Conservation (phyloP, 148 eudicot genomes). For the Fallopia convolvulus region DNA sequence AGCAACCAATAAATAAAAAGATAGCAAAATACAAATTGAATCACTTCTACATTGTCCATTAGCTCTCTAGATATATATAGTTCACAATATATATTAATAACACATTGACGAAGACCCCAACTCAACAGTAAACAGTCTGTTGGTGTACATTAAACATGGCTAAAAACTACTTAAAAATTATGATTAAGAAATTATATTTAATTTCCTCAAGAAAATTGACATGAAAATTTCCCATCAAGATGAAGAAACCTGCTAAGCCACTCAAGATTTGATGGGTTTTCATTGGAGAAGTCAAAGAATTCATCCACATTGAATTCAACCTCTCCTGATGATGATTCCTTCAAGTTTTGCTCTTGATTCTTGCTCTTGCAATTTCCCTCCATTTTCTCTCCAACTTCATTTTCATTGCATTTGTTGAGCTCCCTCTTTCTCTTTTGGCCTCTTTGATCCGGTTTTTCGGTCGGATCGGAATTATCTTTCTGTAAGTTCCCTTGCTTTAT, state of each 20-base stretch:
- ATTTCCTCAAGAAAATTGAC: neutral
- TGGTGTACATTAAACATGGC: no score
- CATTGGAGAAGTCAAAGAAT: constrained; percentile 52
- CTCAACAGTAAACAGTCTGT: no score
- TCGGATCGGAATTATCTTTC: neutral
- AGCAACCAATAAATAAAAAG: neutral
- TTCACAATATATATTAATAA: neutral
- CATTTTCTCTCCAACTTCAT: neutral
- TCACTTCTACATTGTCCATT: neutral
- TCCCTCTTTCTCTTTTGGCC: neutral
- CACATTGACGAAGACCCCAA: no score
- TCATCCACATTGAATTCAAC: constrained; percentile 24
- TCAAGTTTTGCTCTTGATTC: neutral
- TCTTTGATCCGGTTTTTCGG: neutral
- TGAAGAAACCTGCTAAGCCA: constrained; percentile 39
- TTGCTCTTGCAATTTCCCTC: neutral
- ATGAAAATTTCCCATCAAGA: neutral
- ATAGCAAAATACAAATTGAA: neutral
- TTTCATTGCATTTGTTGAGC: neutral
- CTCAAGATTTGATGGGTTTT: constrained; percentile 34
- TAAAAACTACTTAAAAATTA: no score
- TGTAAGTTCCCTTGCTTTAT: neutral
- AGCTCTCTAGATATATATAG: neutral
- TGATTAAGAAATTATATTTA: no score
- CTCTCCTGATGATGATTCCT: neutral